Evolutionary conservation across 2,329 filamentous ascomycete species (phyloP).

Genomic region (Aspergillus fumigatus): DNA sequence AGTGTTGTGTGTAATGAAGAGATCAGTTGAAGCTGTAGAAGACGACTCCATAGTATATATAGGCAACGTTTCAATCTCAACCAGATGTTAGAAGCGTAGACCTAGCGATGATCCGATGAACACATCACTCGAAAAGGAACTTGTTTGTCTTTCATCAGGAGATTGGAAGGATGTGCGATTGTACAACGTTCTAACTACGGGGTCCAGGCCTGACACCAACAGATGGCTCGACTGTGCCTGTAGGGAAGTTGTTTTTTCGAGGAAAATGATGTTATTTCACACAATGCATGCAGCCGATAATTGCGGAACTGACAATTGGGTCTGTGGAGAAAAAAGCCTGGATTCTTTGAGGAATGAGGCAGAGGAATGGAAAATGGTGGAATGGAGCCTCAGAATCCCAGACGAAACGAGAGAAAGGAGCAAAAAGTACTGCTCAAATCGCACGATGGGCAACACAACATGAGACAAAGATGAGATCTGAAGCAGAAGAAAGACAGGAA

Average conservation of each 20-base stretch:
- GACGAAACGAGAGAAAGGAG: background rate
- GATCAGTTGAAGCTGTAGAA: conserved; percentile 4
- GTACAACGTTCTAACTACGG: conserved; percentile 1
- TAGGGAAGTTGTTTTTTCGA: conserved; percentile 12
- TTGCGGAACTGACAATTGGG: conserved; percentile 15
- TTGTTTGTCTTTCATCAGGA: background rate
- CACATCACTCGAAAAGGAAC: conserved; percentile 10
- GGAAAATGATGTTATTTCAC: conserved; percentile 3
- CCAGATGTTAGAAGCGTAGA: conserved; percentile 3
- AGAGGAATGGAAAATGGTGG: background rate
- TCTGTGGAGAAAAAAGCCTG: conserved; percentile 10
- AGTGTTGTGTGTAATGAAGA: conserved; percentile 5
- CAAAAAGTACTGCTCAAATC: background rate
- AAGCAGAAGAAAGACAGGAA: conserved; percentile 1
- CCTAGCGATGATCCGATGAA: conserved; percentile 10
- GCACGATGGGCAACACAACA: background rate
- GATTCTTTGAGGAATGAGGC: conserved; percentile 1
- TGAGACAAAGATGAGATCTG: background rate
- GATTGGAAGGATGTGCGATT: conserved; percentile 2
- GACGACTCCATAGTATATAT: conserved; percentile 19
- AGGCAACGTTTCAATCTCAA: conserved; percentile 12
- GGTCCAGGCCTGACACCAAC: conserved; percentile 12
- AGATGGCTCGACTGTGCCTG: conserved; percentile 7
- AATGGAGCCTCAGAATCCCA: background rate
- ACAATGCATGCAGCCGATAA: conserved; percentile 16